Evolutionary conservation across 2,329 filamentous ascomycete species (phyloP).

Genomic region (Penicillium brasilianum): DNA sequence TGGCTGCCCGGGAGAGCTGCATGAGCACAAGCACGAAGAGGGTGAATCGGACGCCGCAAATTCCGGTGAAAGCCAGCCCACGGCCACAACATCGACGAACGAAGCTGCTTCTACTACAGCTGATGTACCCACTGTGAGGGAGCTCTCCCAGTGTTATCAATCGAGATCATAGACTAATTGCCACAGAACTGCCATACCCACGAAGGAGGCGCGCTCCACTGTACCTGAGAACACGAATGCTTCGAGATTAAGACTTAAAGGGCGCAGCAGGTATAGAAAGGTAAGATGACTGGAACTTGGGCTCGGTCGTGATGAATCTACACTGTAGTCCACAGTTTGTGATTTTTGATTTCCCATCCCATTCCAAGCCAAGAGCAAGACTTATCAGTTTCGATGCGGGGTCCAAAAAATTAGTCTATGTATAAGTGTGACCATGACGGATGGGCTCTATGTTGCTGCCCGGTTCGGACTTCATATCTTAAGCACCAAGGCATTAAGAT

Average conservation of each 20-base stretch:
- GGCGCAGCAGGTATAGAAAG: too few species aligned
- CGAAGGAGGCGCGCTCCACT: conserved; percentile 48
- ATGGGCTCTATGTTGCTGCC: too few species aligned
- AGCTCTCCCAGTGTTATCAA: neutral
- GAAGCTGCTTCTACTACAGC: conserved; percentile 21
- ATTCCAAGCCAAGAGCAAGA: neutral
- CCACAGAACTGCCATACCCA: conserved; percentile 50
- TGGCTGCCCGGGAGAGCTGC: conserved; percentile 60
- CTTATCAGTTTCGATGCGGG: neutral
- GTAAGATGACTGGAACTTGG: neutral
- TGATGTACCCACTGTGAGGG: conserved; percentile 36
- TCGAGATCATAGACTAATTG: conserved; percentile 12
- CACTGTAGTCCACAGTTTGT: too few species aligned
- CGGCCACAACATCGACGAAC: conserved; percentile 18
- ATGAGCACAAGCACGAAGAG: conserved; percentile 18
- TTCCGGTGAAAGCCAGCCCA: conserved; percentile 13
- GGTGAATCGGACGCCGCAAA: conserved; percentile 6
- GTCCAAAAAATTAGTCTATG: neutral
- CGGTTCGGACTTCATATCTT: too few species aligned
- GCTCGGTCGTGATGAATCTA: too few species aligned
- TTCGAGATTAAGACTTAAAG: neutral
- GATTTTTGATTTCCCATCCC: neutral
- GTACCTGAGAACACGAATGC: conserved; percentile 29
- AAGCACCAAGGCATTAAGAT: too few species aligned
- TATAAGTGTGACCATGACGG: neutral